Evolutionary conservation across 495 filamentous ascomycete genomes (phyloP).

Genomic region (Echria macrotheca): DNA sequence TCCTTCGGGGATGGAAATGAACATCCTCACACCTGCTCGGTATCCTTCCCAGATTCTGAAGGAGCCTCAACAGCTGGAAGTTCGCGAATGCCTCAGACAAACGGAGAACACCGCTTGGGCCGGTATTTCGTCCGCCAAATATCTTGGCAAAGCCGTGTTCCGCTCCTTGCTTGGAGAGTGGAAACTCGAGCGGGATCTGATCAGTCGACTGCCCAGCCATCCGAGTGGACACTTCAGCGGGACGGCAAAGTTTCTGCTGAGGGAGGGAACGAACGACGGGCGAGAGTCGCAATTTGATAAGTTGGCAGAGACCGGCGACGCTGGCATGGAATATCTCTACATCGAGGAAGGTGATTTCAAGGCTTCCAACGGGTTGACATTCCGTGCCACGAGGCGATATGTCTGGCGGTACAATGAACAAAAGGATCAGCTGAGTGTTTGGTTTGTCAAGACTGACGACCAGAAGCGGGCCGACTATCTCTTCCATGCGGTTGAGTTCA

Average conservation of each 20-base stretch:
- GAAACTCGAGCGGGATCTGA: slow-evolving; percentile 49
- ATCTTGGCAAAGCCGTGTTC: slow-evolving; percentile 61
- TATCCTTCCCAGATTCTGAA: slow-evolving; percentile 25
- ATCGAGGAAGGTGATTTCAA: slow-evolving; percentile 56
- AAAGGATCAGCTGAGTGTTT: slow-evolving; percentile 54
- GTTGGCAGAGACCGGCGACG: slow-evolving; percentile 26
- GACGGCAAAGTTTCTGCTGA: slow-evolving; percentile 56
- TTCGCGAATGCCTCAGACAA: slow-evolving; percentile 25
- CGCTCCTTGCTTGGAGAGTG: slow-evolving; percentile 69
- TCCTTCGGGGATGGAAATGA: slow-evolving; percentile 34
- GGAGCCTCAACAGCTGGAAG: slow-evolving; percentile 18
- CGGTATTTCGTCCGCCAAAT: slow-evolving; percentile 34
- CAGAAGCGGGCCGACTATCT: slow-evolving; percentile 55
- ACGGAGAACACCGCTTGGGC: slow-evolving; percentile 30
- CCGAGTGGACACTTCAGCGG: slow-evolving; percentile 59
- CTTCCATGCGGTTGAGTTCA: slow-evolving; percentile 54
- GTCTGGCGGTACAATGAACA: slow-evolving; percentile 54
- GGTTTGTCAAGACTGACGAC: slow-evolving; percentile 60
- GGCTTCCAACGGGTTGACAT: slow-evolving; percentile 40
- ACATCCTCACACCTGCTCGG: slow-evolving; percentile 41
- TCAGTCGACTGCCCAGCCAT: slow-evolving; percentile 40
- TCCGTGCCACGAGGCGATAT: slow-evolving; percentile 47
- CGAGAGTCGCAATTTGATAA: slow-evolving; percentile 33
- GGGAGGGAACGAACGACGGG: slow-evolving; percentile 44
- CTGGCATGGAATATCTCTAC: slow-evolving; percentile 61